Evolutionary conservation across 2,329 filamentous ascomycete genomes (phyloP).

Genomic region (Aspergillus sp.): DNA sequence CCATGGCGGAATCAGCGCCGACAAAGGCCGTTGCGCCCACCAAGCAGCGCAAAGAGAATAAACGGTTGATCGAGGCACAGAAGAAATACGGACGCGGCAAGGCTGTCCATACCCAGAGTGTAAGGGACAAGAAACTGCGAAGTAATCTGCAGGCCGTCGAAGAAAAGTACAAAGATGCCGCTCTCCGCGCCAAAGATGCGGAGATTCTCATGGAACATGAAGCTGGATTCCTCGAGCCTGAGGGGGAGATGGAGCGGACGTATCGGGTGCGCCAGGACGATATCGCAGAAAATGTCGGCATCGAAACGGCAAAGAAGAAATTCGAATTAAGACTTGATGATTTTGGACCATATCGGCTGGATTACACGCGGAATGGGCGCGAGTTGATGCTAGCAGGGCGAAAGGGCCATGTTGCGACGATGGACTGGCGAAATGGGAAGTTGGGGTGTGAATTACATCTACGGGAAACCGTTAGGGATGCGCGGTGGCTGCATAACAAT

Average conservation of each 20-base stretch:
- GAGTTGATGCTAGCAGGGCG: constrained; percentile 81
- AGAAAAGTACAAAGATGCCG: constrained; percentile 75
- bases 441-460: constrained; percentile 89
- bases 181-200: constrained; percentile 80
- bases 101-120: constrained; percentile 67
- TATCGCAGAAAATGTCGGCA: constrained; percentile 69
- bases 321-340: constrained; percentile 84
- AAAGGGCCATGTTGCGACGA: constrained; percentile 92
- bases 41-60: constrained; percentile 40
- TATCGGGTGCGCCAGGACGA: constrained; percentile 91
- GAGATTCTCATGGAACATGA: constrained; percentile 91
- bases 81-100: constrained; percentile 81
- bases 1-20: constrained; percentile 32
- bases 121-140: constrained; percentile 88
- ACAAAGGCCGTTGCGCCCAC: constrained; percentile 30
- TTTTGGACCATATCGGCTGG: constrained; percentile 81
- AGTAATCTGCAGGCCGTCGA: constrained; percentile 77
- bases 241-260: constrained; percentile 83
- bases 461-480: constrained; percentile 84
- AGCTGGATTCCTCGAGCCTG: constrained; percentile 81
- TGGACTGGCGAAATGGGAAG: constrained; percentile 94
- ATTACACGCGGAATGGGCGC: constrained; percentile 87
- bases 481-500: constrained; percentile 90
- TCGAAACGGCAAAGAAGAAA: constrained; percentile 86
- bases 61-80: constrained; percentile 55